These are phyloP conservation scores for Fusarium illudens DNA, from an alignment of 2,329 filamentous ascomycete genomes.

Conservation along the genomic window DNA sequence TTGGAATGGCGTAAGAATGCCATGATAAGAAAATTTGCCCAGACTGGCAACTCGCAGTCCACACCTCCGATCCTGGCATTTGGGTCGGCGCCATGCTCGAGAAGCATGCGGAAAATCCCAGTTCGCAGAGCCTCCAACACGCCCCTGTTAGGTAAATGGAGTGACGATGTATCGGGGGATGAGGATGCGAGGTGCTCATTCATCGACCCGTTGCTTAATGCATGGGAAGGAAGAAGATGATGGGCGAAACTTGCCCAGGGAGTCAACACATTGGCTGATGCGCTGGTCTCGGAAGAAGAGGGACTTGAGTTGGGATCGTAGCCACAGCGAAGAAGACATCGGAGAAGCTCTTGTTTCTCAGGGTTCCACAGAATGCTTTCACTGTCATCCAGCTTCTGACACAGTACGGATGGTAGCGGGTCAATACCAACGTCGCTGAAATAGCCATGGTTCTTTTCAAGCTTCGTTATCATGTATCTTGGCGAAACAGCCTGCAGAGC, in stretches of 20 bases:
- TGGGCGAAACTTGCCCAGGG: background rate
- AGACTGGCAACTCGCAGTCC: background rate
- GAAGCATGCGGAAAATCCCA: background rate
- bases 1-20: background rate
- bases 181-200: background rate
- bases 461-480: background rate
- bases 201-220: background rate
- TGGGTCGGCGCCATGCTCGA: background rate
- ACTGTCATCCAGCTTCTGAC: background rate
- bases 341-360: background rate
- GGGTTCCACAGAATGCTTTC: background rate
- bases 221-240: background rate
- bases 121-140: background rate
- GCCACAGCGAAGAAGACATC: background rate
- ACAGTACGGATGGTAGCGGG: background rate
- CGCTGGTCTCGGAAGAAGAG: background rate
- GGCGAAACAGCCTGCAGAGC: background rate
- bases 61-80: background rate
- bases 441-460: background rate
- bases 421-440: background rate
- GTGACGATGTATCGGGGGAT: background rate
- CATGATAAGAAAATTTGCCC: background rate
- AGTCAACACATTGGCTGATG: background rate
- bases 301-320: background rate
- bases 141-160: background rate